Percentiles rank a stretch among this genome's conserved stretches.
Conservation (phyloP, 495 filamentous ascomycete species). For the Hypoxylon trugodes region DNA sequence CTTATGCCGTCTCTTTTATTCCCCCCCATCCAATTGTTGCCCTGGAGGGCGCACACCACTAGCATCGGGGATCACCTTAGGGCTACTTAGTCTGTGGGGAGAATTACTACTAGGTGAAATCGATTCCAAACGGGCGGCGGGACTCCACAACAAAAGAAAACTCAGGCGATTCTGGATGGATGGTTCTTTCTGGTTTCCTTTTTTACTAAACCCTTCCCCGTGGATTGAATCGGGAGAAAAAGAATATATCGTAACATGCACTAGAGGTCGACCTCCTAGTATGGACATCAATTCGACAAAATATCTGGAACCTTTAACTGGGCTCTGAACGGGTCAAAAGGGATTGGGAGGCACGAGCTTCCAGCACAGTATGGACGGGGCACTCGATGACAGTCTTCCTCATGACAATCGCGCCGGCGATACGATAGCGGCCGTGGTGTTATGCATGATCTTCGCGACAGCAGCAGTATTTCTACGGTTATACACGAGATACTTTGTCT, state of each 20-base stretch:
- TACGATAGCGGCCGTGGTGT: conserved; percentile 22
- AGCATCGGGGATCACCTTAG: conserved; percentile 19
- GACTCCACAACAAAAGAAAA: conserved; percentile 22
- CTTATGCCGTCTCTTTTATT: conserved; percentile 14
- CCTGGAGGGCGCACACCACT: background rate
- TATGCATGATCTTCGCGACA: conserved; percentile 28
- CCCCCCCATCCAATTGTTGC: conserved; percentile 22
- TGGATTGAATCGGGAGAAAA: background rate
- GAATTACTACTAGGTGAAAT: conserved; percentile 1
- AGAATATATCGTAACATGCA: conserved; percentile 1
- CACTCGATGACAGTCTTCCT: conserved; percentile 2
- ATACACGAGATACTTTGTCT: conserved; percentile 33
- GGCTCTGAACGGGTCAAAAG: conserved; percentile 2
- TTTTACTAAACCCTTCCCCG: conserved; percentile 6
- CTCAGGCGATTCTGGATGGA: background rate
- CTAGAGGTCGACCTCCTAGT: conserved; percentile 14
- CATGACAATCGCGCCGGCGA: conserved; percentile 28
- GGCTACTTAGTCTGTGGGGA: conserved; percentile 17
- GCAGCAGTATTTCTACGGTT: conserved; percentile 27
- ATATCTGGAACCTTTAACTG: conserved; percentile 10
- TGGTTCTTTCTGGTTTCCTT: background rate
- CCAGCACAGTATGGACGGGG: background rate
- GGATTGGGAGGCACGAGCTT: background rate
- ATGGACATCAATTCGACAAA: conserved; percentile 23
- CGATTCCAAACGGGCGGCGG: background rate